Percentiles rank a stretch among this genome's conserved stretches.
phyloP scores from a whole-genome alignment of 768 basidiomycete species.

The Naganishia antarctica region DNA sequence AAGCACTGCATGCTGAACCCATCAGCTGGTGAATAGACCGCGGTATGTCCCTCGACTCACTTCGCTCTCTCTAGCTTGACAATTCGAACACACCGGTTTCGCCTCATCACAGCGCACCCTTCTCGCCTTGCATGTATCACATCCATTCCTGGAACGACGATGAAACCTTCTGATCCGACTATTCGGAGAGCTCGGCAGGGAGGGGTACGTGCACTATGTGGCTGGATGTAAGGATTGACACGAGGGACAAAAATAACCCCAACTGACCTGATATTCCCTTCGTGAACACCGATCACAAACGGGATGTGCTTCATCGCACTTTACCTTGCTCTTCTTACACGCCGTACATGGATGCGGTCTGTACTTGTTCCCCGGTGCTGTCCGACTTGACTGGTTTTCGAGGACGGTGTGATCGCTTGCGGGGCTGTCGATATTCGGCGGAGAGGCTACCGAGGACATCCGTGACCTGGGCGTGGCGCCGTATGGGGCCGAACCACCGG shows the following conservation, averaged over 20 bases:
- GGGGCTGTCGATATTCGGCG: background rate
- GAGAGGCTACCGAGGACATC: background rate
- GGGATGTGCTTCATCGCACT: conserved; percentile 20
- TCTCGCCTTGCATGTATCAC: conserved; percentile 9
- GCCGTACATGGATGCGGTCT: conserved; percentile 9
- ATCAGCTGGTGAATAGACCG: background rate
- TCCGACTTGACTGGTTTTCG: background rate
- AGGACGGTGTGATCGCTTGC: background rate
- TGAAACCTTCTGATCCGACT: conserved; percentile 12
- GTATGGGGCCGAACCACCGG: too few relatives aligned
- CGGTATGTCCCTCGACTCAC: background rate
- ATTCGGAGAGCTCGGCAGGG: background rate
- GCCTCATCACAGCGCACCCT: conserved; percentile 15
- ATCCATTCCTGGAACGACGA: conserved; percentile 13
- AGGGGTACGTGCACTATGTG: background rate
- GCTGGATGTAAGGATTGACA: background rate
- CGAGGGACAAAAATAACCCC: background rate
- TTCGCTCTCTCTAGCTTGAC: background rate
- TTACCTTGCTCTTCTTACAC: conserved; percentile 24
- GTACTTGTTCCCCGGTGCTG: background rate
- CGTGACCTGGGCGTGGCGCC: too few relatives aligned
- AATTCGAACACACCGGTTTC: conserved; percentile 12
- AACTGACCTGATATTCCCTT: conserved; percentile 6
- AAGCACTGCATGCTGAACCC: background rate
- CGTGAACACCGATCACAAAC: conserved; percentile 5